phyloP scores from a whole-genome alignment of 345 rosid genomes.

The Populus euphratica region DNA sequence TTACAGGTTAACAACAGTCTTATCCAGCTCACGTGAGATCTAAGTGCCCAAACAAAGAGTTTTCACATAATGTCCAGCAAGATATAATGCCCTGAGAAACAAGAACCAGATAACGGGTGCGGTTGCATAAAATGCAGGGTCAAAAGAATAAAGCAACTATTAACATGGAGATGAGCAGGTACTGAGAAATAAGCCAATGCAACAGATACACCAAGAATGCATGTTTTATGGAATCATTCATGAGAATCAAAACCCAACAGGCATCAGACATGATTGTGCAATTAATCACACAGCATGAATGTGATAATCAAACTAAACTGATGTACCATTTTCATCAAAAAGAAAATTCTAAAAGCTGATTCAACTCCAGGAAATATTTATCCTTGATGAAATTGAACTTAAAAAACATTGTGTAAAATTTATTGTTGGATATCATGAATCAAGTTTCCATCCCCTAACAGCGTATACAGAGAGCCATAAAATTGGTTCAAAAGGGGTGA shows the following conservation, averaged over 20 bases:
- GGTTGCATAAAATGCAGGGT: background rate
- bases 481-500: background rate
- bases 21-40: background rate
- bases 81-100: background rate
- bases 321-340: background rate
- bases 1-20: background rate
- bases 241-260: background rate
- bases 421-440: background rate
- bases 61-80: background rate
- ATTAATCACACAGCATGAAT: background rate
- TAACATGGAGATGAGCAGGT: background rate
- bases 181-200: background rate
- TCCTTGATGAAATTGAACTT: background rate
- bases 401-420: background rate
- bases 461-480: background rate
- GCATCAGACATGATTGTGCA: background rate
- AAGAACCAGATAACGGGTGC: background rate
- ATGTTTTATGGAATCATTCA: background rate
- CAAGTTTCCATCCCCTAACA: background rate
- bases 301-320: background rate
- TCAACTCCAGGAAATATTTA: background rate
- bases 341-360: background rate
- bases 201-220: background rate
- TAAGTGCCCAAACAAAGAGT: background rate
- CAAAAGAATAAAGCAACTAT: background rate